Base-by-base conservation (phyloP, 148 eudicot species). In the Polygonum aviculare region DNA sequence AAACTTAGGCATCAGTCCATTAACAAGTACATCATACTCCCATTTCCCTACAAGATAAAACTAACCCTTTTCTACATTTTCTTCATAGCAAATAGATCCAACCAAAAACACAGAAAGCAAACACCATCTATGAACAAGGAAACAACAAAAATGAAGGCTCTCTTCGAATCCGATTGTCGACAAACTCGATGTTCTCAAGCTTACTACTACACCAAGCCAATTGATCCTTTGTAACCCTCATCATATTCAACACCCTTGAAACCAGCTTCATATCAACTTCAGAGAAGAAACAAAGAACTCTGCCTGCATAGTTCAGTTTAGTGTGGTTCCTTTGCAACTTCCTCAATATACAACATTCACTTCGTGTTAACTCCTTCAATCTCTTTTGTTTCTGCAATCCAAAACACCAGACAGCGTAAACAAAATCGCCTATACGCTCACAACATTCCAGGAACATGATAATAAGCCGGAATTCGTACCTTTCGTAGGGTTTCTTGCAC, bases 261-360 rank as follows among this genome's bases (percentile, higher is more conserved):
- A 95, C 93, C 70, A 95, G 60, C 74, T 84, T 95, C 87, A 88
- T 70, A 80, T 95, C 98, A 12, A 95, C 99, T 79, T 86, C 88
- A 4, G 93, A 88, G 83, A 95, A 95, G 85, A 95, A 95, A 54
- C 77, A 86, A 16, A 87, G 80, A 2, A 83, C 96, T 62, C 81
- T 84, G 44, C 90, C 91, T 31, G 90, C 62, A 18, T 86, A 89
- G 8, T 84, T 87, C 39, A 77, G 50, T 16, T 41, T 41, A 8
- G 7, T 87, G 12, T 81, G 74, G 38, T 84, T 76, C 78, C 77
- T 83, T 9, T 72, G 78, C 59, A 95, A 77, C 78, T 75, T 87
- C 76, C 78, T 87, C 79, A 92, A 47, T 80, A 92, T 81, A 85
- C 98, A 88, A 10, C 83, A 89, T 63, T 84, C 88, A 39, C 86